Evolutionary conservation across 2,329 filamentous ascomycete species (phyloP), one percentile per base, ranked within the genome.

Genomic region (Metarhizium sp.): DNA sequence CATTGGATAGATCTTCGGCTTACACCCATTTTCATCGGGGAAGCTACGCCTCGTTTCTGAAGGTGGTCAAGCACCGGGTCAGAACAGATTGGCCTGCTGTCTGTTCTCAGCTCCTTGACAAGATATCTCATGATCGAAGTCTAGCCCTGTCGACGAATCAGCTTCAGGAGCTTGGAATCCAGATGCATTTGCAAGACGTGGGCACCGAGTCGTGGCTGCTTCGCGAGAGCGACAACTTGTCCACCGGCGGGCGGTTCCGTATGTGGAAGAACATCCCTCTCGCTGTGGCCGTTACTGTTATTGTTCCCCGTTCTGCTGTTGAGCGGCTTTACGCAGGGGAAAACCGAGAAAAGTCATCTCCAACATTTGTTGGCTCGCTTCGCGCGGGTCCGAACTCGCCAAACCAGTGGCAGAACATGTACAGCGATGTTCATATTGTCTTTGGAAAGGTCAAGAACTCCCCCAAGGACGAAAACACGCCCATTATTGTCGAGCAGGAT

Each of bases 361-460:
- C 25, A 25, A 25, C 25, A 3, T 25, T 25, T 25, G 25, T 25
- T 25, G 25, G 25, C 25, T 25, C 25, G 25, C 25, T 25, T 25
- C 25, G 25, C 25, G 25, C 25, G 25, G 25, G 25, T 25, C 3
- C 25, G 25, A 25, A 3, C 25, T 25, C 25, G 25, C 25, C 25
- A 4, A 25, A 25, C 25, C 57, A 62, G 48, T 73, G 67, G 66
- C 63, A 67, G 32, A 70, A 69, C 57, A 59, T 69, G 14, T 78
- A 72, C 59, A 61, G 66, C 3, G 67, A 72, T 55, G 64, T 74
- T 13, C 75, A 78, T 1, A 58, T 77, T 34, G 55, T 62, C 4
- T 77, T 77, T 59, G 76, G 75, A 14, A 66, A 62, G 0, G 54
- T 74, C 13, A 61, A 61, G 50, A 54, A 49, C 2, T 67, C 69